Conservation (phyloP, 2,329 filamentous ascomycete species). For the Penicillium italicum region DNA sequence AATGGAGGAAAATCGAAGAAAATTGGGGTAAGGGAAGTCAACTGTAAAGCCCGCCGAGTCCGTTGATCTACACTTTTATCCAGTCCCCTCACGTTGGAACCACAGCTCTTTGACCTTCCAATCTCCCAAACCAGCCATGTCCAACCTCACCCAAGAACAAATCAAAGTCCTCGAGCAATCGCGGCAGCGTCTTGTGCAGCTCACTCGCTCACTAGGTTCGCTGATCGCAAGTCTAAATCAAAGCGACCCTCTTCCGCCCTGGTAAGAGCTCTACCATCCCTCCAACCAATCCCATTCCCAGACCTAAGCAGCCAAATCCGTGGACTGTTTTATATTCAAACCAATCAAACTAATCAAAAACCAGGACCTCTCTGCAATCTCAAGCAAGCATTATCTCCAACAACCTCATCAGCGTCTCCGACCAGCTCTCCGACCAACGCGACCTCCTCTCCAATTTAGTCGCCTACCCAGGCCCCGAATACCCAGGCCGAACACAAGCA, state of each 20-base stretch:
- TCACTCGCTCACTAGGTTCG: conserved; percentile 65
- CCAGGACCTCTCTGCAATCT: conserved; percentile 67
- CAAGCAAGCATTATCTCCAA: conserved; percentile 67
- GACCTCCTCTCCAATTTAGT: conserved; percentile 67
- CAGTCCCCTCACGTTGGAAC: background rate
- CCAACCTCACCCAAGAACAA: conserved; percentile 40
- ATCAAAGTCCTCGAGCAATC: conserved; percentile 67
- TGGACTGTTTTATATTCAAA: background rate
- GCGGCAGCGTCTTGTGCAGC: conserved; percentile 63
- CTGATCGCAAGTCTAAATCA: conserved; percentile 59
- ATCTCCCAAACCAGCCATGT: conserved; percentile 27
- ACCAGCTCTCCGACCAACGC: conserved; percentile 61
- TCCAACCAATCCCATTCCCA: background rate
- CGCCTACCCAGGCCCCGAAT: conserved; percentile 72
- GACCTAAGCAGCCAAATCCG: background rate
- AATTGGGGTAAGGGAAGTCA: background rate
- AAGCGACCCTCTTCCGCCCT: conserved; percentile 63
- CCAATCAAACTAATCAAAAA: background rate
- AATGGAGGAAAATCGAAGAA: background rate
- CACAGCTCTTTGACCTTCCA: background rate
- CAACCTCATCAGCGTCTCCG: conserved; percentile 65
- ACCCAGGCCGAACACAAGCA: conserved; percentile 63
- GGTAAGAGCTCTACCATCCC: conserved; percentile 47
- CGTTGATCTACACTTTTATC: background rate
- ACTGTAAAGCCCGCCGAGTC: background rate